Conservation (phyloP, 768 basidiomycete genomes). For the Sporobolomyces roseus region DNA sequence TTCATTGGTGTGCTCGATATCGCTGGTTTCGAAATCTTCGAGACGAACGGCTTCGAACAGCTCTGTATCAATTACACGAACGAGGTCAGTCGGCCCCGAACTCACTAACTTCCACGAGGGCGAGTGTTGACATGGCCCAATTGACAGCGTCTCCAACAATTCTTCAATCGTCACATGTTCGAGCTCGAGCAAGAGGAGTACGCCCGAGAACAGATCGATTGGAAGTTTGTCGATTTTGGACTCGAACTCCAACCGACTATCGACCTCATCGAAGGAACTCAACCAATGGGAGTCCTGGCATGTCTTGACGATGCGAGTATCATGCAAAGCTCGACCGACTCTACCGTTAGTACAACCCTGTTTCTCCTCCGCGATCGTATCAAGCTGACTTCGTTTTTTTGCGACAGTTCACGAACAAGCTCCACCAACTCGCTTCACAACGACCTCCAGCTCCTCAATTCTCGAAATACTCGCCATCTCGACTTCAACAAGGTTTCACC, state of each 20-base stretch:
- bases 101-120: too few species aligned
- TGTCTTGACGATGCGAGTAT: slow-evolving; percentile 97
- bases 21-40: slow-evolving; percentile 91
- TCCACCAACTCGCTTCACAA: slow-evolving; percentile 43
- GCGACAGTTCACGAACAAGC: slow-evolving; percentile 36
- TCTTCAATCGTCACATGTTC: slow-evolving; percentile 99
- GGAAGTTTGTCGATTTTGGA: slow-evolving; percentile 98
- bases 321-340: slow-evolving; percentile 97
- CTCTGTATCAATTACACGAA: slow-evolving; percentile 98
- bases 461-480: slow-evolving; percentile 74
- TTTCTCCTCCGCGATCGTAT: too few species aligned
- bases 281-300: slow-evolving; percentile 80
- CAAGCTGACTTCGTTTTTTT: background rate
- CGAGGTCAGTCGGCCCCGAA: slow-evolving; percentile 52
- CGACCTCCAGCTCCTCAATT: slow-evolving; percentile 50
- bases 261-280: slow-evolving; percentile 85
- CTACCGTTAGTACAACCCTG: slow-evolving; percentile 68
- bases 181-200: slow-evolving; percentile 99
- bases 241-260: slow-evolving; percentile 96
- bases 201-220: slow-evolving; percentile 88
- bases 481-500: slow-evolving; percentile 91
- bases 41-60: slow-evolving; percentile 71
- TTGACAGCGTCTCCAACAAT: slow-evolving; percentile 76
- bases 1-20: slow-evolving; percentile 99
- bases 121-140: background rate